Conservation (phyloP, 2,329 filamentous ascomycete species). For the Penicillium sp. region DNA sequence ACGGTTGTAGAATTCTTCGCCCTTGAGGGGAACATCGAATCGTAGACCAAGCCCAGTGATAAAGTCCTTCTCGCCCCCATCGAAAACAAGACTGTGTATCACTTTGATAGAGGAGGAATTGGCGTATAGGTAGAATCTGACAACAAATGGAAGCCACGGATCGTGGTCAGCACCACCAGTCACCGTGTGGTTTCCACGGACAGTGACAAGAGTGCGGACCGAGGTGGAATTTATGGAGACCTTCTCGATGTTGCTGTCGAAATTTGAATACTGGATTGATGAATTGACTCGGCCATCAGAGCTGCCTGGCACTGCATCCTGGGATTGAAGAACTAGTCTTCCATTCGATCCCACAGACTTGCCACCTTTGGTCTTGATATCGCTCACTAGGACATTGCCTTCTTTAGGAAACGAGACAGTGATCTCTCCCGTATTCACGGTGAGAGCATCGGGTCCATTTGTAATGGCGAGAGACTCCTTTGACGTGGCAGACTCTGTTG, state of each 20-base stretch:
- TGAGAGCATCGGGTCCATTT: constrained; percentile 29
- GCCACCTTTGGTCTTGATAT: constrained; percentile 44
- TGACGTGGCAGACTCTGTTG: neutral
- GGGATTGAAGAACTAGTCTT: constrained; percentile 56
- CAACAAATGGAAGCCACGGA: constrained; percentile 56
- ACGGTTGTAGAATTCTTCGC: constrained; percentile 58
- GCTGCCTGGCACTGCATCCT: constrained; percentile 49
- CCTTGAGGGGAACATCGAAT: constrained; percentile 57
- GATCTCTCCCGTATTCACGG: constrained; percentile 50
- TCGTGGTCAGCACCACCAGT: constrained; percentile 36
- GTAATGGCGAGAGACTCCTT: constrained; percentile 4
- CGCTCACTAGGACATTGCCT: constrained; percentile 43
- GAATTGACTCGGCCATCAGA: constrained; percentile 37
- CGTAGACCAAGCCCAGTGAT: constrained; percentile 47
- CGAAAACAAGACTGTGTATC: constrained; percentile 59
- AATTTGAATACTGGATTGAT: constrained; percentile 45
- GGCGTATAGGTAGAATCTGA: constrained; percentile 62
- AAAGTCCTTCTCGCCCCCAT: constrained; percentile 55
- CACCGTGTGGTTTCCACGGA: constrained; percentile 42
- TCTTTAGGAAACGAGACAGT: constrained; percentile 46
- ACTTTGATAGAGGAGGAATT: constrained; percentile 57
- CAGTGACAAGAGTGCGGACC: constrained; percentile 52
- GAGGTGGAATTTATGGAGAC: constrained; percentile 50
- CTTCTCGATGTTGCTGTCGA: constrained; percentile 55
- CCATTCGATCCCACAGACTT: constrained; percentile 49